These are phyloP conservation scores for Hordeum pubiflorum DNA, from an alignment of 202 grass and related monocot species.

Conservation along the genomic window DNA sequence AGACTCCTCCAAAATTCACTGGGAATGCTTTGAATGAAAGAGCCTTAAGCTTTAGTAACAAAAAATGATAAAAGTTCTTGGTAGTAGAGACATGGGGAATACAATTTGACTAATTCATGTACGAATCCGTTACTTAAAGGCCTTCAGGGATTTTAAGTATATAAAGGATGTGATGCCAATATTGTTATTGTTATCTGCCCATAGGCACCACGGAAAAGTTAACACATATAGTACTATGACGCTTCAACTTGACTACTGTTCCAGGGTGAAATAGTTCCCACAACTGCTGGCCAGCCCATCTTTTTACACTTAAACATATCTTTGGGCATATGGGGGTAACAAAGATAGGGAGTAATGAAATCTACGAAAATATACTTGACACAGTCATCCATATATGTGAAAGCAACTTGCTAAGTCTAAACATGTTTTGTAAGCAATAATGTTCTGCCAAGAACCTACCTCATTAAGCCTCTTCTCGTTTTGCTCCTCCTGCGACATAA, in stretches of 20 bases:
- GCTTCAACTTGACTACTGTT: slow-evolving; percentile 2
- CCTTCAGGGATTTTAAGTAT: neutral
- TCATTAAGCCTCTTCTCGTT: slow-evolving; percentile 60
- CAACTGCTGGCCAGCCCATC: neutral
- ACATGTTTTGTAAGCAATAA: neutral
- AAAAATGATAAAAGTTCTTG: neutral
- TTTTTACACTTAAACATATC: neutral
- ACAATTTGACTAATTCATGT: neutral
- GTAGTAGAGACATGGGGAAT: neutral
- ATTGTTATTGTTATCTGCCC: neutral
- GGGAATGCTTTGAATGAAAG: neutral
- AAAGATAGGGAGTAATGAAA: neutral
- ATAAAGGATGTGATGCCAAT: neutral
- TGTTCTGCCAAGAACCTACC: slow-evolving; percentile 37
- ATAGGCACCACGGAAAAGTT: neutral
- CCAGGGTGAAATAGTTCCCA: neutral
- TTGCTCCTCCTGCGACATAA: slow-evolving; percentile 54
- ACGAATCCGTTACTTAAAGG: neutral
- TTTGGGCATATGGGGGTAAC: neutral
- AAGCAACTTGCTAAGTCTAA: slow-evolving; percentile 2
- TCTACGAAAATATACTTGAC: neutral
- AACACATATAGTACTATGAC: neutral
- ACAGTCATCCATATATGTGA: neutral
- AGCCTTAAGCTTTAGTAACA: neutral
- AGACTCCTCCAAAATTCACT: no score